Base-by-base conservation (phyloP, 768 basidiomycete species). In the Strobilomyces dryophilus region DNA sequence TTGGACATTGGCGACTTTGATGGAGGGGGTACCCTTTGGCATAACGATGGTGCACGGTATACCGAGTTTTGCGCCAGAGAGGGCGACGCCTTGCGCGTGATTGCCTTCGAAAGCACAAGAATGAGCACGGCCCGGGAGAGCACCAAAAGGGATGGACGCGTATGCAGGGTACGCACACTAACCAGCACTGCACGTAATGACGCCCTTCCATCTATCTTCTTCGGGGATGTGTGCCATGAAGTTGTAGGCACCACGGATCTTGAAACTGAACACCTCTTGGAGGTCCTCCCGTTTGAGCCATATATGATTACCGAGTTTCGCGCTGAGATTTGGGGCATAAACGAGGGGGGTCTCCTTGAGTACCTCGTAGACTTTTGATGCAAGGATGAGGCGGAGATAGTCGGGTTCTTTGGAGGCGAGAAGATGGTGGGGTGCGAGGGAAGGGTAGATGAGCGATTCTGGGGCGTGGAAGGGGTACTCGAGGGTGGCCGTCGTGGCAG, bases 21-120 rank as follows among this genome's bases (percentile, higher is more conserved):
- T 99, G 37, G 87, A 80, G 1, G 97, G 97, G 3, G 97, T 98
- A 14, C 84, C 91, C 39, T 86, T 75, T 1, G 97, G 97, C 97
- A 99, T 98, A 56, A 99, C 92, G 63, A 99, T 98, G n/a, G 94
- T 98, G 58, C 93, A 97, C 4, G 97, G 93, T 55, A 98, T 89
- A 32, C 80, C 81, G 27, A 99, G 82, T 52, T 85, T 83, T 43
- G 83, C 72, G 11, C 95, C 92, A n/a, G 97, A 94, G 45, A 98
- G 79, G 3, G 97, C 97, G 46, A 99, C 97, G 24, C 97, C 97
- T 70, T 99, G 97, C 0, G 97, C 97, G 69, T 99, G 97, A 65
- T 99, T 99, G 26, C 97, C 97, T 98, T 68, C 4, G 42, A 52
- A 14, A 35, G 35, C 15, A 45, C 32, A 32, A 45, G 10, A 32